Conservation (phyloP, 148 eudicot species). For the Amaranthus cruentus region DNA sequence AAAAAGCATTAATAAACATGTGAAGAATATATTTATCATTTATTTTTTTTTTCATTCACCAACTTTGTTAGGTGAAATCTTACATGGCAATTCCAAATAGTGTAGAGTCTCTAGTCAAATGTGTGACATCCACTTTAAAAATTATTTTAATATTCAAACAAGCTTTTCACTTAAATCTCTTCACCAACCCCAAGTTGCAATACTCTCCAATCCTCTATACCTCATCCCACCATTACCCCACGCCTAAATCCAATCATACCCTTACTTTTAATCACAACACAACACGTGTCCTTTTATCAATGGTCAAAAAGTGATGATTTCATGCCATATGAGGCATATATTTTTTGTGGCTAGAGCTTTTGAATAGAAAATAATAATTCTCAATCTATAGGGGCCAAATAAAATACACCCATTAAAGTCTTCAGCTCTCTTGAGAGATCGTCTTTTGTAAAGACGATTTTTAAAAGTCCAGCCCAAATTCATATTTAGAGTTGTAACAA, state of each 20-base stretch:
- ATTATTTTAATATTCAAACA: constrained; percentile 13
- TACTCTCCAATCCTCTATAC: background rate
- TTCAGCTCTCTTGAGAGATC: too few relatives aligned
- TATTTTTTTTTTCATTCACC: constrained; percentile 3
- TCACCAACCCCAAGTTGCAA: constrained; percentile 15
- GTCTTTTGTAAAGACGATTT: too few relatives aligned
- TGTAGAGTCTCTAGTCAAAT: constrained; percentile 19
- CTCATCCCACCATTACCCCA: constrained; percentile 9
- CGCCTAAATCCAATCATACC: background rate
- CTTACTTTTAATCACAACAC: background rate
- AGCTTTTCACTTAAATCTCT: constrained; percentile 19
- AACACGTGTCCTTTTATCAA: constrained; percentile 7
- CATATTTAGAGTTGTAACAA: too few relatives aligned
- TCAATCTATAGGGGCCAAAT: too few relatives aligned
- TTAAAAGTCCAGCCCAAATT: too few relatives aligned
- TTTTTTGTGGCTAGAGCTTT: too few relatives aligned
- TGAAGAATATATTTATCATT: background rate
- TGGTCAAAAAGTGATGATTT: background rate
- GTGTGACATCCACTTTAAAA: constrained; percentile 7
- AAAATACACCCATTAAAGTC: too few relatives aligned
- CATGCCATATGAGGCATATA: background rate
- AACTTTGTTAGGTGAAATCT: constrained; percentile 35
- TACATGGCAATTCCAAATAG: constrained; percentile 19
- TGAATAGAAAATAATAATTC: too few relatives aligned
- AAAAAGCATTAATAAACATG: background rate